Evolutionary conservation across 371 early-diverging fungal genomes (phyloP).

Genomic region (Rozella allomycis): DNA sequence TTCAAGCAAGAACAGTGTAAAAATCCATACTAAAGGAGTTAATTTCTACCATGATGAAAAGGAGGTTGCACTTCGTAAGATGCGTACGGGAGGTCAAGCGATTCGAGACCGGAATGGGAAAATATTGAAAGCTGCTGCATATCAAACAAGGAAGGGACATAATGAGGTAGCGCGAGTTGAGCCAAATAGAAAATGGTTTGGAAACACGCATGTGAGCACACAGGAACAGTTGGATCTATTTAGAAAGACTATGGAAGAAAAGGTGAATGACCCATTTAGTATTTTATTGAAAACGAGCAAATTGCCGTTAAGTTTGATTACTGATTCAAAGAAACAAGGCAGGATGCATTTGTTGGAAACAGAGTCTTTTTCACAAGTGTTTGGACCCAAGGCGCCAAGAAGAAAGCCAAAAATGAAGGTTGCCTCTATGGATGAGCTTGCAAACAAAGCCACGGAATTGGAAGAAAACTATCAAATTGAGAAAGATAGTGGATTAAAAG

Average conservation of each 20-base stretch:
- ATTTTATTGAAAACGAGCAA: slow-evolving; percentile 85
- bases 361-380: slow-evolving; percentile 69
- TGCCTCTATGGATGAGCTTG: slow-evolving; percentile 62
- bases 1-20: no score
- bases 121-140: slow-evolving; percentile 82
- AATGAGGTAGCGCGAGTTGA: slow-evolving; percentile 55
- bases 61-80: slow-evolving; percentile 67
- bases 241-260: slow-evolving; percentile 67
- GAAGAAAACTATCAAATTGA: slow-evolving; percentile 43
- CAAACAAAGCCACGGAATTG: slow-evolving; percentile 35
- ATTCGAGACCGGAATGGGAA: slow-evolving; percentile 68
- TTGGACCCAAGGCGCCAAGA: slow-evolving; percentile 80
- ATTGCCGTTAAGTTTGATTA: slow-evolving; percentile 85
- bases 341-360: slow-evolving; percentile 76
- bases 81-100: slow-evolving; percentile 79
- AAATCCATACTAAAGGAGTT: no score
- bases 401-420: slow-evolving; percentile 68
- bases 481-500: slow-evolving; percentile 32
- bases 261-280: slow-evolving; percentile 85
- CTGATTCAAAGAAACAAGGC: slow-evolving; percentile 44
- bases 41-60: slow-evolving; percentile 92
- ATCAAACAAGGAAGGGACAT: slow-evolving; percentile 56
- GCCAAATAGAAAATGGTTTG: slow-evolving; percentile 94
- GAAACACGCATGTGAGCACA: slow-evolving; percentile 82
- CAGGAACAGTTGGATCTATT: slow-evolving; percentile 76